Percentiles rank a stretch among this genome's conserved stretches.
These are phyloP conservation scores for Cystofilobasidium capitatum DNA, from an alignment of 768 basidiomycete species.

Conservation along the genomic window DNA sequence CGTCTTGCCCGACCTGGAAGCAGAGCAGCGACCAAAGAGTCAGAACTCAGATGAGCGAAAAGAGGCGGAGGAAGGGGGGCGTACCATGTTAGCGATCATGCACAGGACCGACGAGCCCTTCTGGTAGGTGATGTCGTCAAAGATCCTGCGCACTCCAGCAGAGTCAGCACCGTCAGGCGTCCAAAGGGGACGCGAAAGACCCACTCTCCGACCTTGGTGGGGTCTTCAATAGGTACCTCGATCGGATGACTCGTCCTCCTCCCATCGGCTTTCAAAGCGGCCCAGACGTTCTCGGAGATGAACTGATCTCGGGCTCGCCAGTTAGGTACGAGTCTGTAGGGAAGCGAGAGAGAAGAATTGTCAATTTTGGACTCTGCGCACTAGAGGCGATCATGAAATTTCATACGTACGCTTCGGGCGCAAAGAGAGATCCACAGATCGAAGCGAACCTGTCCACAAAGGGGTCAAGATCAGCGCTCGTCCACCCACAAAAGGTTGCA, in stretches of 20 bases:
- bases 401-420: constrained; percentile 19
- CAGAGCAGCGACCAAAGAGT: neutral
- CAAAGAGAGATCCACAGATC: constrained; percentile 39
- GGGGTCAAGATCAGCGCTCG: no score
- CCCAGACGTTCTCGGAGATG: constrained; percentile 52
- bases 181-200: no score
- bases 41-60: neutral
- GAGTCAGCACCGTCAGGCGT: no score
- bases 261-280: constrained; percentile 70
- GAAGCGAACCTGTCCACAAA: no score
- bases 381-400: constrained; percentile 11
- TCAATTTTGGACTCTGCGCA: no score
- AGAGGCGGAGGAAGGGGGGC: neutral
- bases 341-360: no score
- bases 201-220: constrained; percentile 60
- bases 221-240: constrained; percentile 79
- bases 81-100: constrained; percentile 76
- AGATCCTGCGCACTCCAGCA: neutral
- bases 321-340: constrained; percentile 47
- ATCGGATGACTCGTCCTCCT: constrained; percentile 83
- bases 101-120: constrained; percentile 71
- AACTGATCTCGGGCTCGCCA: constrained; percentile 77
- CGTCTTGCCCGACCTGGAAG: constrained; percentile 56
- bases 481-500: no score
- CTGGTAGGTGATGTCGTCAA: neutral